Conservation (phyloP, 768 basidiomycete species). For the Macrolepiota dolichaula region DNA sequence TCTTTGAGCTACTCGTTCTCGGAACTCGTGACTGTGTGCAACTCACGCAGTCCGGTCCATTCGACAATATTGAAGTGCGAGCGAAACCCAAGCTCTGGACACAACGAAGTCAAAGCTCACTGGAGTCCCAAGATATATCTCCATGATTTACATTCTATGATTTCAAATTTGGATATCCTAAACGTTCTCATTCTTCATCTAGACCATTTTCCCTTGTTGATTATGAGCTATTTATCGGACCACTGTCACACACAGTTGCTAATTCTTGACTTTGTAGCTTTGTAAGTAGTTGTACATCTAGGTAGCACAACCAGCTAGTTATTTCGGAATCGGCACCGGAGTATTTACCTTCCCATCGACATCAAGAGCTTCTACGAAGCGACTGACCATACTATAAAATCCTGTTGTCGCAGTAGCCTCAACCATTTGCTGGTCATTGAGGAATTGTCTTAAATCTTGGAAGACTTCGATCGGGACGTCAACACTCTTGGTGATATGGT, state of each 20-base stretch:
- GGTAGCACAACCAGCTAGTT: neutral
- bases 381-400: slow-evolving; percentile 65
- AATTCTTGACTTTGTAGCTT: neutral
- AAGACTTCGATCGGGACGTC: slow-evolving; percentile 14
- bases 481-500: slow-evolving; percentile 40
- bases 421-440: slow-evolving; percentile 42
- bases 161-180: neutral
- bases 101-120: slow-evolving; percentile 23
- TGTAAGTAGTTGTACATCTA: slow-evolving; percentile 6
- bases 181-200: neutral
- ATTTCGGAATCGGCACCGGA: slow-evolving; percentile 28
- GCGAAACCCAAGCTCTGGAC: slow-evolving; percentile 88
- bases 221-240: slow-evolving; percentile 2
- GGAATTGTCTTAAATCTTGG: slow-evolving; percentile 22
- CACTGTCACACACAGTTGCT: neutral
- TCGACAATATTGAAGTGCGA: slow-evolving; percentile 81
- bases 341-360: slow-evolving; percentile 50
- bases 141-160: neutral
- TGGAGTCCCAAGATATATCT: neutral
- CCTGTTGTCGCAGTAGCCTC: slow-evolving; percentile 54
- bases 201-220: neutral
- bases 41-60: slow-evolving; percentile 68
- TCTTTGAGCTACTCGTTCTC: slow-evolving; percentile 95
- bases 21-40: slow-evolving; percentile 90
- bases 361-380: slow-evolving; percentile 58